Evolutionary conservation across 345 rosid genomes (phyloP).

Genomic region (Durio zibethinus): DNA sequence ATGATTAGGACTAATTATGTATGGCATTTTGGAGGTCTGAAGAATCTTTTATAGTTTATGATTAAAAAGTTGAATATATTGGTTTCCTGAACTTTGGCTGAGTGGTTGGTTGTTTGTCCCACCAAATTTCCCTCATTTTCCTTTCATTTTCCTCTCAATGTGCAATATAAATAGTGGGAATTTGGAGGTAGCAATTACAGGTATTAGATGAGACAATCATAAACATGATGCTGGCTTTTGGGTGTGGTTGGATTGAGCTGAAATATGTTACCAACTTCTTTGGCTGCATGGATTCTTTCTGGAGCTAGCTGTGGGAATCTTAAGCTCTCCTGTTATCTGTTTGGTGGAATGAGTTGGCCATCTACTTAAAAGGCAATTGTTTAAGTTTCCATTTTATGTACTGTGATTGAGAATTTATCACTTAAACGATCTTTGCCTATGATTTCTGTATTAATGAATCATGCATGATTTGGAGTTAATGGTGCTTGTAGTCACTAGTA

Average conservation of each 20-base stretch:
- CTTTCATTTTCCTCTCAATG: neutral
- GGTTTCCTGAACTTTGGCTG: neutral
- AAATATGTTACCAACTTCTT: neutral
- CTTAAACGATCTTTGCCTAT: neutral
- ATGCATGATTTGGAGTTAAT: neutral
- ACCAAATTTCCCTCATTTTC: neutral
- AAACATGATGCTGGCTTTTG: neutral
- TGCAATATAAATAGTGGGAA: neutral
- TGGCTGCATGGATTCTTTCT: neutral
- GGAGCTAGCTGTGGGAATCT: neutral
- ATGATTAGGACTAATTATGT: neutral
- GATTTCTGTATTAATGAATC: neutral
- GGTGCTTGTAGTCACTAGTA: neutral
- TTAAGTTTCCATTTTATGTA: neutral
- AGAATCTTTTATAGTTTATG: neutral
- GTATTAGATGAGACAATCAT: neutral
- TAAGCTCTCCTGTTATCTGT: neutral
- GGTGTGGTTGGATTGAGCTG: slow-evolving; percentile 4
- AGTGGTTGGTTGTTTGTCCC: neutral
- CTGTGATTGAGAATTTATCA: neutral
- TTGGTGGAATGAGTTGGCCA: neutral
- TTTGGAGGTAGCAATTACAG: neutral
- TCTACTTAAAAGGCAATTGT: neutral
- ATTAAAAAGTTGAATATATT: neutral
- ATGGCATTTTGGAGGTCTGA: neutral